Conservation (phyloP, 176 grass and related monocot species). For the Otatea glauca region DNA sequence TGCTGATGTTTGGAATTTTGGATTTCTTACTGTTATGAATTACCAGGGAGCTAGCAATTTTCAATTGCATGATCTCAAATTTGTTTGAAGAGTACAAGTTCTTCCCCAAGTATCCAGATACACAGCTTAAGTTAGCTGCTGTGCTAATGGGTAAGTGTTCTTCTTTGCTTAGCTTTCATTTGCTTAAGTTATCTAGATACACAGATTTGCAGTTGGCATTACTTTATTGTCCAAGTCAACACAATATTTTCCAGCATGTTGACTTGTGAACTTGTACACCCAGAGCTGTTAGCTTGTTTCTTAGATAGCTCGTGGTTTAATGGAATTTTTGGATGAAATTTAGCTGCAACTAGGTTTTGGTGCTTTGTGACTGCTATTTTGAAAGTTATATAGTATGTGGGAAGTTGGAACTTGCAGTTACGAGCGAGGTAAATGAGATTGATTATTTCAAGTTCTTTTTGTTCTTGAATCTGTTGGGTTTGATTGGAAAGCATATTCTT, state of each 20-base stretch:
- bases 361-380: not conserved
- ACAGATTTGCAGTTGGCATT: conserved; percentile 25
- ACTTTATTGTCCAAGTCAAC: not conserved
- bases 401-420: conserved; percentile 10
- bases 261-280: conserved; percentile 4
- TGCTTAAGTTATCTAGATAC: conserved; percentile 14
- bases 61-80: conserved; percentile 86
- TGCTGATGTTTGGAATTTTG: conserved; percentile 18
- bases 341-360: not conserved
- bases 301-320: conserved; percentile 1
- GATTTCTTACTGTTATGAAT: conserved; percentile 38
- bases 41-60: conserved; percentile 74
- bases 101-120: conserved; percentile 95
- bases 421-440: not conserved
- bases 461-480: not conserved
- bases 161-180: conserved; percentile 14
- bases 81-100: conserved; percentile 98
- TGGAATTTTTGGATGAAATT: conserved; percentile 7
- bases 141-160: conserved; percentile 78
- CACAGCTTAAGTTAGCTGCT: conserved; percentile 83
- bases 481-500: conserved; percentile 12
- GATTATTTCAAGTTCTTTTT: not conserved
- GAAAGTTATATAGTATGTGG: conserved; percentile 2
- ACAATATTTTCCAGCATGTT: conserved; percentile 31
- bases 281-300: conserved; percentile 24